A percentile compares a stretch with the other conserved stretches of the same genome.
These are phyloP conservation scores for Ogataea nakhonphanomensis DNA, from an alignment of 805 yeast genomes.

Conservation along the genomic window DNA sequence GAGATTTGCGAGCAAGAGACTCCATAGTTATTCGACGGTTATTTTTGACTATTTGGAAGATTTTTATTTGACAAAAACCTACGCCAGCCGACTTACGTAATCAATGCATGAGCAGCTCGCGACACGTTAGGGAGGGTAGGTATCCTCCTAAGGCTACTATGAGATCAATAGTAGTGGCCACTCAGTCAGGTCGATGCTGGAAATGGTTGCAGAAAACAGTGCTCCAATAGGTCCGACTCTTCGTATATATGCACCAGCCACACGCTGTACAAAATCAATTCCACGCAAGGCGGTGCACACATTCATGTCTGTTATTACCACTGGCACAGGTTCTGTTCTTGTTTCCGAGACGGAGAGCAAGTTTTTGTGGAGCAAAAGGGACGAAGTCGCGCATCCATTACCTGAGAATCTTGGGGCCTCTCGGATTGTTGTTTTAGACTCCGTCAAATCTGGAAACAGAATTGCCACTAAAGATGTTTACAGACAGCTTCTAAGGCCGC, in stretches of 20 bases:
- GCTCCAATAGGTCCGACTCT: no score
- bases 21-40: slow-evolving; percentile 54
- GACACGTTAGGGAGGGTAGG: no score
- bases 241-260: neutral
- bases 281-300: neutral
- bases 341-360: slow-evolving; percentile 5
- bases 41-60: slow-evolving; percentile 1
- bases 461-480: slow-evolving; percentile 38
- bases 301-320: slow-evolving; percentile 1
- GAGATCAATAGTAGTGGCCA: no score
- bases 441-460: slow-evolving; percentile 48
- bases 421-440: slow-evolving; percentile 39
- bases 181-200: neutral
- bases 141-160: no score
- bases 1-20: slow-evolving; percentile 68
- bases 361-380: slow-evolving; percentile 1
- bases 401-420: slow-evolving; percentile 1
- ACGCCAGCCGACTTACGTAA: no score
- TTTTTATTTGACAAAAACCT: no score
- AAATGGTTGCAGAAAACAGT: no score
- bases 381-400: neutral
- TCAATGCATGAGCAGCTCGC: no score
- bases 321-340: slow-evolving; percentile 4
- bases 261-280: neutral
- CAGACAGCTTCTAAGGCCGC: slow-evolving; percentile 41